Percentiles rank a stretch among this genome's conserved stretches.
Evolutionary conservation across 768 basidiomycete genomes (phyloP).

Genomic region (Nidularia sp.): DNA sequence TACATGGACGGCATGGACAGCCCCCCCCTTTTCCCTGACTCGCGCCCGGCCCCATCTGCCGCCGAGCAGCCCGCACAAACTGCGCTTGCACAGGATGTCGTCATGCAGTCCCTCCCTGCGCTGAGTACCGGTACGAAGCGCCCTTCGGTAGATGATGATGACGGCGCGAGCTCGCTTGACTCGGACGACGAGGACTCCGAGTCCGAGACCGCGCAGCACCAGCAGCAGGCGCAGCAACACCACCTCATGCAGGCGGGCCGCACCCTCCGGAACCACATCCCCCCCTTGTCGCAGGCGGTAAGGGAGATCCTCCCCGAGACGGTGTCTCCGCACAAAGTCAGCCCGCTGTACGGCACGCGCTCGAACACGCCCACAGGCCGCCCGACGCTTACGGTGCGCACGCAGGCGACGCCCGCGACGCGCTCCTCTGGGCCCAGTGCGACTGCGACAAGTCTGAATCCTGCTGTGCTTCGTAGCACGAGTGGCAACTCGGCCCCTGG

Average conservation of each 20-base stretch:
- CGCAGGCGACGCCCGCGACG: slow-evolving; percentile 39
- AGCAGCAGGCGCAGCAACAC: neutral
- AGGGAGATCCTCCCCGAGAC: slow-evolving; percentile 48
- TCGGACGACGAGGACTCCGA: slow-evolving; percentile 6
- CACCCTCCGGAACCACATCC: slow-evolving; percentile 8
- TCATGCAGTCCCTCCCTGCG: slow-evolving; percentile 18
- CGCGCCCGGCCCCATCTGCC: slow-evolving; percentile 7
- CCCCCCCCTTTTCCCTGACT: slow-evolving; percentile 8
- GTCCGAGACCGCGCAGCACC: slow-evolving; percentile 5
- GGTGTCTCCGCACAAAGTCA: slow-evolving; percentile 55
- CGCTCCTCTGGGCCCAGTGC: slow-evolving; percentile 62
- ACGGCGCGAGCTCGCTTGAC: slow-evolving; percentile 13
- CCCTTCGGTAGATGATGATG: slow-evolving; percentile 13
- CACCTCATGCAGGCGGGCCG: neutral
- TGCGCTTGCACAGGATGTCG: slow-evolving; percentile 15
- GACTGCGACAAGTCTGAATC: slow-evolving; percentile 56
- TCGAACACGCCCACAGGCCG: slow-evolving; percentile 40
- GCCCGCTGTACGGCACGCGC: slow-evolving; percentile 48
- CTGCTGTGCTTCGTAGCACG: slow-evolving; percentile 32
- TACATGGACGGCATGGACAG: slow-evolving; percentile 31
- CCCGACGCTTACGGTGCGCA: slow-evolving; percentile 61
- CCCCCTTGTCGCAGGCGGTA: slow-evolving; percentile 33
- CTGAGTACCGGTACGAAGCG: neutral
- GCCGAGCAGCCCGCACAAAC: neutral
- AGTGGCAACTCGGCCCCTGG: slow-evolving; percentile 42